Conservation (phyloP, 352 stramenopile species). For the Pythium aquatile region DNA sequence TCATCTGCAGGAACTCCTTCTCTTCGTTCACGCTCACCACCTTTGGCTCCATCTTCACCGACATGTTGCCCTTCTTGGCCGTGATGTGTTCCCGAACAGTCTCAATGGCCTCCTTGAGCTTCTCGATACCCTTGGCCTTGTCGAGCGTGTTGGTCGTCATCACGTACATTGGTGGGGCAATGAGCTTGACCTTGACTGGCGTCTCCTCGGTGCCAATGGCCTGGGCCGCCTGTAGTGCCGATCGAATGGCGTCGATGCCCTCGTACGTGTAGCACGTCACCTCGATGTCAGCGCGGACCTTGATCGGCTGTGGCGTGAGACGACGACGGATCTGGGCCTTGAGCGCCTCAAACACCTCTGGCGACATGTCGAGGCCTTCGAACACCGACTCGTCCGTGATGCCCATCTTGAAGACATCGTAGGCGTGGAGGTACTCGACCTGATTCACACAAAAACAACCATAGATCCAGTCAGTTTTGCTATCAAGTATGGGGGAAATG, state of each 20-base stretch:
- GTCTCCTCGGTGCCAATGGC: constrained; percentile 86
- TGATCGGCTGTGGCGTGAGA: constrained; percentile 98
- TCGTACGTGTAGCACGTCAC: constrained; percentile 99
- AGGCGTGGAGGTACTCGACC: constrained; percentile 96
- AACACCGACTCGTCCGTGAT: constrained; percentile 92
- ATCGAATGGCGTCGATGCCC: constrained; percentile 98
- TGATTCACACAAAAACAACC: constrained; percentile 16
- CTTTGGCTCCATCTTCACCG: constrained; percentile 99
- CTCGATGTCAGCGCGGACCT: constrained; percentile 99
- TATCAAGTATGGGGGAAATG: neutral
- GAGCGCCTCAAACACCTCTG: constrained; percentile 87
- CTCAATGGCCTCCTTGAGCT: constrained; percentile 96
- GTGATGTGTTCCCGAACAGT: constrained; percentile 93
- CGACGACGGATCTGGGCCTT: constrained; percentile 96
- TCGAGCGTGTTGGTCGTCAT: constrained; percentile 98
- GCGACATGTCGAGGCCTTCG: constrained; percentile 89
- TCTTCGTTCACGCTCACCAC: constrained; percentile 98
- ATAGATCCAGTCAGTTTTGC: neutral
- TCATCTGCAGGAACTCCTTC: constrained; percentile 98
- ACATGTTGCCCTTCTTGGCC: constrained; percentile 93
- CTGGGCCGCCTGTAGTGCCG: constrained; percentile 92
- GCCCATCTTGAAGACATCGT: constrained; percentile 99
- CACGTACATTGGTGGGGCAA: constrained; percentile 99
- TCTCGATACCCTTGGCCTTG: constrained; percentile 96
- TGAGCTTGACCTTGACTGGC: constrained; percentile 98